Conservation (phyloP, 2,329 filamentous ascomycete species). For the Colletotrichum eremochloae region DNA sequence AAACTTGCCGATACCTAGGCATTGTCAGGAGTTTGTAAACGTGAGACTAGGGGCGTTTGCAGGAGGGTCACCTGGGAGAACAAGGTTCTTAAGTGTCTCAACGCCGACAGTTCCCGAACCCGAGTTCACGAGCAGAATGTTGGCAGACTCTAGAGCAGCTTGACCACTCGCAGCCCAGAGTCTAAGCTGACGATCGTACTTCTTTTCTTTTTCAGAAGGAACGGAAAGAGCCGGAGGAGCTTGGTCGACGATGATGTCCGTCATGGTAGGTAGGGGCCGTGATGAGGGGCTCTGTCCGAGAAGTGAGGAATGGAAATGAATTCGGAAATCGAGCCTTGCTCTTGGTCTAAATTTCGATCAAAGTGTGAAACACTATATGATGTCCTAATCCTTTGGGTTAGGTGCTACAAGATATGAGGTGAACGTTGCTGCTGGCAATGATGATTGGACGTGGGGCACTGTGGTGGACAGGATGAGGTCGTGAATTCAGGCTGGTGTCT, state of each 20-base stretch:
- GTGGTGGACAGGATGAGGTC: background rate
- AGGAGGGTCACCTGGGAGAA: constrained; percentile 77
- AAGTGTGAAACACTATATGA: background rate
- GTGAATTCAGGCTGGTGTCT: background rate
- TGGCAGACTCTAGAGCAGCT: constrained; percentile 87
- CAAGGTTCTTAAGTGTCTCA: constrained; percentile 96
- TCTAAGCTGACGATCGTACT: constrained; percentile 95
- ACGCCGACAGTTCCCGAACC: constrained; percentile 88
- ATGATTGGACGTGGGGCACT: constrained; percentile 1
- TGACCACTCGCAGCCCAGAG: constrained; percentile 96
- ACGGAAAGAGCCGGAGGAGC: constrained; percentile 64
- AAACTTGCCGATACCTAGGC: constrained; percentile 85
- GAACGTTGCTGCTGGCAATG: background rate
- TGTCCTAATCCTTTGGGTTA: background rate
- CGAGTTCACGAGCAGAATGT: constrained; percentile 91
- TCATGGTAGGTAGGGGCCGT: constrained; percentile 51
- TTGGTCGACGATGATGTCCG: constrained; percentile 60
- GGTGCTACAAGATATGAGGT: background rate
- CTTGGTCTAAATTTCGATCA: background rate
- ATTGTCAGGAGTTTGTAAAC: constrained; percentile 43
- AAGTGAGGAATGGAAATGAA: background rate
- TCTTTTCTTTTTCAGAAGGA: constrained; percentile 75
- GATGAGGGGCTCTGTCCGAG: background rate
- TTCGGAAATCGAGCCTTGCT: background rate
- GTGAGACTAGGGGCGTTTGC: background rate